Percentiles rank a stretch among this genome's conserved stretches.
Conservation (phyloP, 768 basidiomycete species). For the Boletus coccyginus region DNA sequence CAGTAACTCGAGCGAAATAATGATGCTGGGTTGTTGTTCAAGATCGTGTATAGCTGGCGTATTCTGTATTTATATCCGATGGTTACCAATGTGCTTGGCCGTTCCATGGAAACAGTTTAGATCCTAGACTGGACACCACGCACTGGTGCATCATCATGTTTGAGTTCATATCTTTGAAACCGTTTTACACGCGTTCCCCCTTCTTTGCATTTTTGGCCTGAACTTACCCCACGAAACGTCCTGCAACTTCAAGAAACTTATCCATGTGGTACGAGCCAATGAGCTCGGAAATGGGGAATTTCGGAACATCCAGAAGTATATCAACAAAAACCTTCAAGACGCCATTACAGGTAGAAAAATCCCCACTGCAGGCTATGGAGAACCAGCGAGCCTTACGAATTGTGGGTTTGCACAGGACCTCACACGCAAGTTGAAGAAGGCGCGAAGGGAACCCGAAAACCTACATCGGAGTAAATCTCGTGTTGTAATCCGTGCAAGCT, state of each 20-base stretch:
- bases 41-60: background rate
- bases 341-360: background rate
- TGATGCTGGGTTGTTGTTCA: background rate
- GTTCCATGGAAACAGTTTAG: too few species aligned
- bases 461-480: too few species aligned
- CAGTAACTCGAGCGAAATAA: background rate
- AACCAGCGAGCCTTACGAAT: constrained; percentile 4
- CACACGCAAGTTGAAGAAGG: constrained; percentile 1
- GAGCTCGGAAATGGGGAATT: constrained; percentile 1
- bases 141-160: too few species aligned
- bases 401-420: constrained; percentile 15
- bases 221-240: background rate
- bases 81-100: too few species aligned
- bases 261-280: background rate
- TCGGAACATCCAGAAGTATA: constrained; percentile 3
- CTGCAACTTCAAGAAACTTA: too few species aligned
- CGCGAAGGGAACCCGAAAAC: too few species aligned
- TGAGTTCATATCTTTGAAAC: too few species aligned
- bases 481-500: too few species aligned
- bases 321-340: background rate
- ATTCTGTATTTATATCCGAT: too few species aligned
- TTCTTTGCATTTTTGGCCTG: background rate
- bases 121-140: too few species aligned
- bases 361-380: background rate
- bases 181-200: background rate